Evolutionary conservation across 75 land plant genomes (phyloP).

Genomic region (Larix kaempferi): DNA sequence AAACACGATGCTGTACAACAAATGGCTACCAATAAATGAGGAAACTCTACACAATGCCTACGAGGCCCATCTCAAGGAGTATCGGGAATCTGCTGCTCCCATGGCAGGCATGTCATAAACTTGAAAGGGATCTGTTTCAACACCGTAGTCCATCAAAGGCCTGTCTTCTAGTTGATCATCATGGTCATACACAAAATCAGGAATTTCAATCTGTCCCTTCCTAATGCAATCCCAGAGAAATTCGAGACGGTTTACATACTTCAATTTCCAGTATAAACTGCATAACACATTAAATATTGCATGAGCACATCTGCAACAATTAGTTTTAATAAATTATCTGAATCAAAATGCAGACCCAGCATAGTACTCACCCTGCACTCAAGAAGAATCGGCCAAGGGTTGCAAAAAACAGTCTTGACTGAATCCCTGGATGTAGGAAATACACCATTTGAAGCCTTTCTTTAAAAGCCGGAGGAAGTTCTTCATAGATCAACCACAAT

Average conservation of each 20-base stretch:
- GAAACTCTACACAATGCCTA: too few species aligned
- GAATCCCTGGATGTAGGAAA: slow-evolving; percentile 77
- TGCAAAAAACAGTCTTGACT: slow-evolving; percentile 63
- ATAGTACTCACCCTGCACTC: slow-evolving; percentile 18
- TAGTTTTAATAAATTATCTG: too few species aligned
- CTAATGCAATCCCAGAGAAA: slow-evolving; percentile 62
- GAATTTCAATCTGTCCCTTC: slow-evolving; percentile 57
- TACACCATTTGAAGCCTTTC: slow-evolving; percentile 53
- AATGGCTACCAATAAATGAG: too few species aligned
- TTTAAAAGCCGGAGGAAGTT: slow-evolving; percentile 39
- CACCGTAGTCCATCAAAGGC: slow-evolving; percentile 70
- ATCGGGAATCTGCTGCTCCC: slow-evolving; percentile 24
- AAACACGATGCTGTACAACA: too few species aligned
- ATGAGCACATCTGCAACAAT: too few species aligned
- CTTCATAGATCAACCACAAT: slow-evolving; percentile 54
- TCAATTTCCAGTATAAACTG: slow-evolving; percentile 52
- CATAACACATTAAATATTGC: too few species aligned
- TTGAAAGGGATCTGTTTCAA: slow-evolving; percentile 53
- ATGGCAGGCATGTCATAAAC: slow-evolving; percentile 22
- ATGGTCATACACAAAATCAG: slow-evolving; percentile 66
- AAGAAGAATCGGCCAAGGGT: slow-evolving; percentile 70
- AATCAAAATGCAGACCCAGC: too few species aligned
- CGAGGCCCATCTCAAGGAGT: slow-evolving; percentile 9
- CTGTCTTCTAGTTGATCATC: slow-evolving; percentile 61
- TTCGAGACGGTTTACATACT: slow-evolving; percentile 56